These are phyloP conservation scores for Paramecium sonneborni DNA, from an alignment of 73 alveolate genomes.

Conservation along the genomic window DNA sequence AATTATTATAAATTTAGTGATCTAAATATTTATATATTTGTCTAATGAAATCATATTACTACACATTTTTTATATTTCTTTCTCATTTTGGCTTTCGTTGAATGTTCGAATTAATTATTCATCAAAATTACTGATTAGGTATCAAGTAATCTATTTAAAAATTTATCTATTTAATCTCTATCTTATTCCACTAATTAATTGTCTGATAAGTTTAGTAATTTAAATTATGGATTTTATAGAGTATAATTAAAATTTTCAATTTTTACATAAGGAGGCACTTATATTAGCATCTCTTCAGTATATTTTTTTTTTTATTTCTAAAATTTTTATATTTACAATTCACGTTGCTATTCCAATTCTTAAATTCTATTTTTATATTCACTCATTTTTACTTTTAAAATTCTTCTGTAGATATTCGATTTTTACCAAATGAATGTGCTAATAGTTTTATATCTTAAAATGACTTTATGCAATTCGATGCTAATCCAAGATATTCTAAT, in stretches of 20 bases:
- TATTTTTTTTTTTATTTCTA: slow-evolving; percentile 12
- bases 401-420: background rate
- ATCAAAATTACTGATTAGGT: background rate
- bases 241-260: slow-evolving; percentile 13
- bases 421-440: background rate
- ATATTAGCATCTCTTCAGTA: slow-evolving; percentile 47
- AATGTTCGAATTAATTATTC: background rate
- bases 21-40: background rate
- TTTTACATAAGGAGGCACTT: slow-evolving; percentile 17
- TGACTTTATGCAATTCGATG: background rate
- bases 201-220: background rate
- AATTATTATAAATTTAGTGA: background rate
- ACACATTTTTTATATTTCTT: background rate
- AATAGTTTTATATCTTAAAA: background rate
- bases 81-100: background rate
- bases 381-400: background rate
- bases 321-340: background rate
- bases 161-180: background rate
- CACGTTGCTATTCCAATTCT: slow-evolving; percentile 11
- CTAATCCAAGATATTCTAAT: slow-evolving; percentile 13
- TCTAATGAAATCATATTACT: background rate
- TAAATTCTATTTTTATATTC: background rate
- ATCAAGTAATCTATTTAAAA: background rate
- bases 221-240: slow-evolving; percentile 1
- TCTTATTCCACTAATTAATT: background rate